Conservation (phyloP, 352 stramenopile genomes). For the Phytophthora kernoviae region DNA sequence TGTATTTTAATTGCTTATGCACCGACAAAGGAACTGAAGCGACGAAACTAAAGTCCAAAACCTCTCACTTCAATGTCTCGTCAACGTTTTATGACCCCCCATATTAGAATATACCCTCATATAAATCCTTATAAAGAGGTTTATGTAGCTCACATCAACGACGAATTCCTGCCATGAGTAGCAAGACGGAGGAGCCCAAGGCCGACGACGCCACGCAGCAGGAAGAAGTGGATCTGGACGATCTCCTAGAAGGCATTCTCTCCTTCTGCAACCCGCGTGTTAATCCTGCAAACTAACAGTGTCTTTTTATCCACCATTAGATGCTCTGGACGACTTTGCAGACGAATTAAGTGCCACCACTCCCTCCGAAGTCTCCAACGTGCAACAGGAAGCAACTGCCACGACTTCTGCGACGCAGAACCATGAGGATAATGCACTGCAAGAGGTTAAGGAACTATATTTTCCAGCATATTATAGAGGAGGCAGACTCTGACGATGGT, state of each 20-base stretch:
- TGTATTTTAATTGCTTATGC: too few species aligned
- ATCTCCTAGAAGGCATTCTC: constrained; percentile 72
- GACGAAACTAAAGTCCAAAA: too few species aligned
- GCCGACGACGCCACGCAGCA: constrained; percentile 10
- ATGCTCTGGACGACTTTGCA: constrained; percentile 85
- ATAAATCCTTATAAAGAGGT: too few species aligned
- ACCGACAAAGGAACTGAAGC: too few species aligned
- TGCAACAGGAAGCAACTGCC: constrained; percentile 51
- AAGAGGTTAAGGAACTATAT: constrained; percentile 47
- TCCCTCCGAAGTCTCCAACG: constrained; percentile 42
- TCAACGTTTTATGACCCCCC: too few species aligned
- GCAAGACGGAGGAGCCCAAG: constrained; percentile 27
- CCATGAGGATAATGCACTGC: constrained; percentile 64
- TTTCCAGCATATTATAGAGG: background rate
- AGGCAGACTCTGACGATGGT: constrained; percentile 9
- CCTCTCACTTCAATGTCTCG: too few species aligned
- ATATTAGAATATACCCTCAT: too few species aligned
- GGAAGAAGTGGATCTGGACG: constrained; percentile 77
- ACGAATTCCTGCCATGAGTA: constrained; percentile 15
- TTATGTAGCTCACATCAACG: background rate
- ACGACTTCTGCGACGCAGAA: constrained; percentile 50
- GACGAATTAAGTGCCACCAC: constrained; percentile 53
- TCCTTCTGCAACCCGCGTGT: background rate
- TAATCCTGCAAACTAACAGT: background rate
- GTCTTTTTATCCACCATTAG: constrained; percentile 25